Evolutionary conservation across 2,329 filamentous ascomycete genomes (phyloP), one percentile per base, ranked within the genome.

Genomic region (Colletotrichum sp.): DNA sequence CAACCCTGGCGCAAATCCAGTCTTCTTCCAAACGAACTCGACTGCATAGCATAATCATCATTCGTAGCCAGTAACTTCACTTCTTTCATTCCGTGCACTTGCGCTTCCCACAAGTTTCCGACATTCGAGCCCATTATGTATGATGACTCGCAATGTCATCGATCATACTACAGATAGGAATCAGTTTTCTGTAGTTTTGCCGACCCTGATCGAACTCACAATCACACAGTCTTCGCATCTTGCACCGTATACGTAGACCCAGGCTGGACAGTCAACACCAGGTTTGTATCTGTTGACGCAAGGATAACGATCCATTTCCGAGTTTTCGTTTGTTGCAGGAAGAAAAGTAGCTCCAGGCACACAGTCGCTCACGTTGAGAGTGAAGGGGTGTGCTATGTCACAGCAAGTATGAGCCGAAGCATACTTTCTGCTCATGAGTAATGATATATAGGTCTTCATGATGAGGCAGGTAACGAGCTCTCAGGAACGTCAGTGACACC

Each of bases 301-400:
- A 52, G 44, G 44, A 5, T 52, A 52, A 52, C 44, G 44, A 52
- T 52, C 44, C 44, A 52, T 52, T 52, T 52, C 44, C n/a, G 3
- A 21, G 6, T 13, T 52, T 7, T 21, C 12, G 44, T 21, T 52
- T 24, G 10, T 52, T 21, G 10, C 6, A 21, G n/a, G n/a, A 52
- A 21, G n/a, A 21, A 2, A 0, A 52, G 10, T 8, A 13, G 6
- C 12, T 24, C 10, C 10, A n/a, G 9, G 5, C 39, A 1, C 1
- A 21, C 3, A n/a, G 39, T 49, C 5, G 39, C 39, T 49, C 0
- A 3, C 0, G 0, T 49, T 12, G 18, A 49, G 18, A 0, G 1
- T n/a, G 8, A n/a, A 6, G 5, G 9, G 18, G 2, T 8, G 2
- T 21, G 10, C 6, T 52, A 6, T 21, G 10, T 13, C 10, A 21